Percentiles rank a stretch among this genome's conserved stretches.
Conservation (phyloP, 176 grass and related monocot species). For the Raddia distichophylla region DNA sequence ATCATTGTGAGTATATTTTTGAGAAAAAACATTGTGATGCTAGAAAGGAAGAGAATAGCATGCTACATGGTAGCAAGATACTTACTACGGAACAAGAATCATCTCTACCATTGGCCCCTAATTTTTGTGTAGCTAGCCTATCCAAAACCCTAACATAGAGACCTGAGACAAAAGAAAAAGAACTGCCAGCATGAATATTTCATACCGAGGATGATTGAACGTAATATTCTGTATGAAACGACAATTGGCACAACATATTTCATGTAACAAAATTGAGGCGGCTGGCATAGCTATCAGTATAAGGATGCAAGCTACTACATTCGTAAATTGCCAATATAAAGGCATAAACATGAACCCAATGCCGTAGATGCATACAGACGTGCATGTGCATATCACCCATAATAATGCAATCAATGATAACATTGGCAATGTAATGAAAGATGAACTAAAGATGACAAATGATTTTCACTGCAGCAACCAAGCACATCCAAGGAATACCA, state of each 20-base stretch:
- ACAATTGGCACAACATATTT: background rate
- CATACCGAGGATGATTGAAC: conserved; percentile 29
- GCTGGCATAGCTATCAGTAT: background rate
- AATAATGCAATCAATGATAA: background rate
- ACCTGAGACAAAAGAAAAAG: conserved; percentile 52
- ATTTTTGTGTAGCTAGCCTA: conserved; percentile 51
- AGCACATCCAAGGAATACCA: background rate
- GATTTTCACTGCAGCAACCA: conserved; percentile 3
- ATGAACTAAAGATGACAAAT: background rate
- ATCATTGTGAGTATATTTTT: too few species aligned
- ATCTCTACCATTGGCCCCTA: conserved; percentile 78
- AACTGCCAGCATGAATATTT: conserved; percentile 29
- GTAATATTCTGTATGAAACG: conserved; percentile 13
- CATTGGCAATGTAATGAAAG: background rate
- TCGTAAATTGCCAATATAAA: conserved; percentile 1
- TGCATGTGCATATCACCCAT: conserved; percentile 16
- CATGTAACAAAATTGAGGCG: conserved; percentile 1
- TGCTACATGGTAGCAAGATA: conserved; percentile 41
- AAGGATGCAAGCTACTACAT: conserved; percentile 3
- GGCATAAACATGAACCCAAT: conserved; percentile 22
- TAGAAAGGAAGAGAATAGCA: conserved; percentile 24
- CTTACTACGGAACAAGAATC: conserved; percentile 68
- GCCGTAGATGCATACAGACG: conserved; percentile 9
- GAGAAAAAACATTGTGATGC: background rate
- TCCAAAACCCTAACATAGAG: conserved; percentile 55